Evolutionary conservation across 768 basidiomycete genomes (phyloP), one percentile per base, ranked within the genome.

Genomic region (Fibroporia radiculosa): DNA sequence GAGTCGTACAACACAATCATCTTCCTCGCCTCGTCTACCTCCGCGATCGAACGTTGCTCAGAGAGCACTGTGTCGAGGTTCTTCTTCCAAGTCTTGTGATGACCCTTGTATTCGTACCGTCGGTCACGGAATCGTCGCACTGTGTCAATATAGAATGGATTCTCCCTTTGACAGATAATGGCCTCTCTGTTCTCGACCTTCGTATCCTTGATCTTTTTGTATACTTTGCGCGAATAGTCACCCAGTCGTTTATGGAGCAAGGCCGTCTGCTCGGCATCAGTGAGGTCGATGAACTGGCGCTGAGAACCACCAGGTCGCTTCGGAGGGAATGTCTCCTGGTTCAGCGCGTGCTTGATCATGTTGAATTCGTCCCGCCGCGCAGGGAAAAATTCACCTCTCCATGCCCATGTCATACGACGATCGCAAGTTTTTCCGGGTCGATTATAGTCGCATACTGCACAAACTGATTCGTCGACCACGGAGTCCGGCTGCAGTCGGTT

Each of bases 71-170:
- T 72, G 57, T 99, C 96, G 29, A 97, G 75, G 54, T 89, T 97
- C 72, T 96, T 96, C 79, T 97, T 99, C 96, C 95, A 98, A 7
- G 90, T 93, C 69, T 99, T 99, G 67, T 80, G 93, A 28, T 96
- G 71, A 7, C 95, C 95, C 68, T 99, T 99, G 75, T 99, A 99
- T 59, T 96, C 92, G 68, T 99, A 99, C 19, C 96, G 87, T 29
- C 96, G 82, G 66, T 99, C 96, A 60, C 96, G 79, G 72, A 98
- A 99, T 39, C 82, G 79, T 35, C 93, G 87, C 39, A 99, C 96
- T 16, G 96, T 99, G 64, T 99, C 93, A 55, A 98, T 90, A 59
- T 99, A 99, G 75, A 99, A 99, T 0, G 96, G 93, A 54, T 99
- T 98, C 64, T 98, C 96, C 46, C 84, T 73, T 60, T 99, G 96